These are phyloP conservation scores for Diplogelasinospora grovesii DNA, from an alignment of 495 filamentous ascomycete species.

Conservation along the genomic window DNA sequence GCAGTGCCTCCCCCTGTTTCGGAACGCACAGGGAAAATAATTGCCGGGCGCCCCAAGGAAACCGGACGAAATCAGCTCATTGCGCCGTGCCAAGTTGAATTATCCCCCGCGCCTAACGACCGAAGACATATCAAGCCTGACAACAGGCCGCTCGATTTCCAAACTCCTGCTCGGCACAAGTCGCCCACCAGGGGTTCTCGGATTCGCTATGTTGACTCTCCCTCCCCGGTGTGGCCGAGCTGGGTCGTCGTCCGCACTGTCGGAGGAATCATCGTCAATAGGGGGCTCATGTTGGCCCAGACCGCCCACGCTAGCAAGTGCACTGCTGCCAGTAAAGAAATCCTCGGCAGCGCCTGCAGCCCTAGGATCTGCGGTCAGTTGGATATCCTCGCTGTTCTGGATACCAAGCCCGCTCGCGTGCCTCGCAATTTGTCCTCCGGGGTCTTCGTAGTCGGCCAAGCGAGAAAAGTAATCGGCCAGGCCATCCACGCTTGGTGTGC, in stretches of 20 bases:
- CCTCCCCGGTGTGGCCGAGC: conserved; percentile 37
- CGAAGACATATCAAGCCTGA: conserved; percentile 28
- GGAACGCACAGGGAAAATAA: too few species aligned
- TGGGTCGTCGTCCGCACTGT: conserved; percentile 28
- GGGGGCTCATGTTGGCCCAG: not conserved
- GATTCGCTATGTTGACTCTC: conserved; percentile 49
- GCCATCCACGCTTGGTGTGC: conserved; percentile 67
- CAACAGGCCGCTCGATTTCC: conserved; percentile 37
- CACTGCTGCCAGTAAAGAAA: not conserved
- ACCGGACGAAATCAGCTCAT: too few species aligned
- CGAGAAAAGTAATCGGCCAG: conserved; percentile 86
- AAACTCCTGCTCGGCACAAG: conserved; percentile 41
- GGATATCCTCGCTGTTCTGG: conserved; percentile 1
- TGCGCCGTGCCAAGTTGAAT: too few species aligned
- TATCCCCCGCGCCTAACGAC: conserved; percentile 12
- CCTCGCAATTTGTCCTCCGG: conserved; percentile 14
- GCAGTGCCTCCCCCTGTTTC: too few species aligned
- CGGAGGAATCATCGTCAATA: conserved; percentile 30
- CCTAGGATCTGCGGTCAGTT: not conserved
- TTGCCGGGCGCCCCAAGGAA: too few species aligned
- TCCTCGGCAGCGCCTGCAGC: conserved; percentile 5
- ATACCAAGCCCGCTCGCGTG: not conserved
- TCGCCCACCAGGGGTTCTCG: conserved; percentile 46
- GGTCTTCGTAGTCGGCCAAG: conserved; percentile 37
- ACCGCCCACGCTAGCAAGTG: not conserved